These are phyloP conservation scores for Chlorella sorokiniana DNA, from an alignment of 139 green algal genomes.

Conservation along the genomic window DNA sequence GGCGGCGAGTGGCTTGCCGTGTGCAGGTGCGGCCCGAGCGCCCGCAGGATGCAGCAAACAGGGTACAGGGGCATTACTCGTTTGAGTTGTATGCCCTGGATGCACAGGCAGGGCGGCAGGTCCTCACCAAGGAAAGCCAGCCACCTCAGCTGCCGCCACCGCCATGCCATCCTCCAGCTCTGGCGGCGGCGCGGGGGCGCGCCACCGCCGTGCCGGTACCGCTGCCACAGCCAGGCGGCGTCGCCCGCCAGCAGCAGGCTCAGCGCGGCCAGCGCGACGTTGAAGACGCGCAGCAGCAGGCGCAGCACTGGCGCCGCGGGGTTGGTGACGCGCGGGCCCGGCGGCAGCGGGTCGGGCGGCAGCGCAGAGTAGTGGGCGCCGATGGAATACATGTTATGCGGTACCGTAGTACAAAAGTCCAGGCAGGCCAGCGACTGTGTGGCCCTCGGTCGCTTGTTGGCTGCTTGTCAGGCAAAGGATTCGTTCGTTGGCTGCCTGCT, in stretches of 20 bases:
- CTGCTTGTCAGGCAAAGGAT: too few relatives aligned
- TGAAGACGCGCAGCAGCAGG: conserved; percentile 30
- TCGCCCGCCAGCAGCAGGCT: not conserved
- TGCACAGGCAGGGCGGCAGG: not conserved
- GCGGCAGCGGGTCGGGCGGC: conserved; percentile 3
- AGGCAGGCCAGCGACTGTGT: too few relatives aligned
- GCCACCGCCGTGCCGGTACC: not conserved
- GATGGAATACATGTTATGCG: not conserved
- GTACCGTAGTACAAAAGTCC: not conserved
- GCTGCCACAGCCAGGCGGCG: not conserved
- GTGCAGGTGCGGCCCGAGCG: not conserved
- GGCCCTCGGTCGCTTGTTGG: too few relatives aligned
- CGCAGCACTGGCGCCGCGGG: conserved; percentile 1
- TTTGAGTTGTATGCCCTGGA: not conserved
- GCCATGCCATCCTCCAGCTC: not conserved
- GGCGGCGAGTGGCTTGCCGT: not conserved
- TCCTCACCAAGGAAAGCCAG: conserved; percentile 23
- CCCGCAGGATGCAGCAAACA: not conserved
- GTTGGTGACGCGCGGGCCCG: conserved; percentile 7
- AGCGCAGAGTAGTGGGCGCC: not conserved
- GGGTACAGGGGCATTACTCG: not conserved
- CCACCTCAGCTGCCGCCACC: not conserved
- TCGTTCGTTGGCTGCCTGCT: too few relatives aligned
- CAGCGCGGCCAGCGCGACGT: not conserved
- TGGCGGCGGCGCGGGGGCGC: not conserved